Evolutionary conservation across 2,329 filamentous ascomycete species (phyloP), one percentile per base, ranked within the genome.

Genomic region (Didymella segeticola): DNA sequence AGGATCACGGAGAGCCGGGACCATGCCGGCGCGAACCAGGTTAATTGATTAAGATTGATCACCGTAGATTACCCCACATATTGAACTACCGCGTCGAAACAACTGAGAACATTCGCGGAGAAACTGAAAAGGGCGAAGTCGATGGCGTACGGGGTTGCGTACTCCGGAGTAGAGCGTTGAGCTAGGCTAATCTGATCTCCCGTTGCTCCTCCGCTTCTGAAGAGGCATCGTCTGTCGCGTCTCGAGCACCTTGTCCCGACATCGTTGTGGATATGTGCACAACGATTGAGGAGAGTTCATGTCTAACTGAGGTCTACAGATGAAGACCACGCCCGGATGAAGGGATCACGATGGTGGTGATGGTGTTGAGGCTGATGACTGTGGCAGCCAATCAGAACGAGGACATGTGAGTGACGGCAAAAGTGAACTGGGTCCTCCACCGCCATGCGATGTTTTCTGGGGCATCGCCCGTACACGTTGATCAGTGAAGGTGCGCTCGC

Each of bases 21-120:
- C 50, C 49, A 55, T 58, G 53, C 49, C 53, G 62, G 56, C 41
- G 52, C 56, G 49, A 61, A 60, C 50, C 60, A 66, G 57, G 56
- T 59, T 66, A 42, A 63, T 60, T 70, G 63, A 70, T 67, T 64
- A 62, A 61, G 22, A 57, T 63, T 59, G 54, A 62, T 63, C 57
- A 53, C 37, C 23, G 31, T 58, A 54, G 33, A 55, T 57, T 62
- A 56, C 54, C 49, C 59, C 58, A 66, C 57, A 65, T 38, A 62
- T 60, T 58, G 48, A 30, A 23, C 5, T 37, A 37, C 27, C 29
- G 17, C 22, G 15, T 43, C 43, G 30, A 58, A 51, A 51, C 34
- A 31, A 53, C 5, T 33, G 20, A 22, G 23, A 58, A 57, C 15
- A 33, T 45, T 53, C 48, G 57, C 57, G 63, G 64, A 67, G 64